phyloP scores from a whole-genome alignment of 179 eudicot genomes.

The Heliamphora pulchella region DNA sequence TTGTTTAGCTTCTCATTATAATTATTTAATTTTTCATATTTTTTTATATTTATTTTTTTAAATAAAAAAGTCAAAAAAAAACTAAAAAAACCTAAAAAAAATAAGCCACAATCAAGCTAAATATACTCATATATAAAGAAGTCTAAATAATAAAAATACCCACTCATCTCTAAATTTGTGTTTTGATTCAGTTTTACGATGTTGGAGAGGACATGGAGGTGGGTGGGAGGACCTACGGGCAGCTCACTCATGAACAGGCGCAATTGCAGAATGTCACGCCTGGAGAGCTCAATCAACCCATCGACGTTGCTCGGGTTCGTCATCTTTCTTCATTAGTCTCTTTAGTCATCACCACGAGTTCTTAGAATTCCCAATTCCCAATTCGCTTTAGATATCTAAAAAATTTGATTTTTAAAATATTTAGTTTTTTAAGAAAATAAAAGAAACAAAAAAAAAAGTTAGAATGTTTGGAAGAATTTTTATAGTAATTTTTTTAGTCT shows the following conservation, averaged over 20 bases:
- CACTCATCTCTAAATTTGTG: neutral
- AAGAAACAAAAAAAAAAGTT: too few species aligned
- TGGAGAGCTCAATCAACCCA: conserved; percentile 77
- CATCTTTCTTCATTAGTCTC: neutral
- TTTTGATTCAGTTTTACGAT: neutral
- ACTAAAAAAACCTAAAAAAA: too few species aligned
- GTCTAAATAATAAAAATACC: neutral
- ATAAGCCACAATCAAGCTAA: too few species aligned
- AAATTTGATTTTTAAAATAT: too few species aligned
- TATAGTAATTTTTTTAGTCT: too few species aligned
- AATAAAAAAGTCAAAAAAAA: too few species aligned
- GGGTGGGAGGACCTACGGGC: conserved; percentile 44
- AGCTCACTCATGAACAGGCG: conserved; percentile 45
- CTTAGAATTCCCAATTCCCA: neutral
- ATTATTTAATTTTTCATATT: too few species aligned
- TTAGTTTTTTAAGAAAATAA: too few species aligned
- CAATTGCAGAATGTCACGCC: conserved; percentile 50
- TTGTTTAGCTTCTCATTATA: too few species aligned
- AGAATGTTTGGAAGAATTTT: too few species aligned
- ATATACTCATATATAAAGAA: too few species aligned
- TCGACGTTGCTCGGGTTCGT: conserved; percentile 52
- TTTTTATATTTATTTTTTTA: too few species aligned
- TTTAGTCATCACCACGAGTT: neutral
- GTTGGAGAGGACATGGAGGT: conserved; percentile 6
- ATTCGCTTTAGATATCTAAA: neutral